phyloP scores from a whole-genome alignment of 179 eudicot genomes.

The Heliamphora pulchella region DNA sequence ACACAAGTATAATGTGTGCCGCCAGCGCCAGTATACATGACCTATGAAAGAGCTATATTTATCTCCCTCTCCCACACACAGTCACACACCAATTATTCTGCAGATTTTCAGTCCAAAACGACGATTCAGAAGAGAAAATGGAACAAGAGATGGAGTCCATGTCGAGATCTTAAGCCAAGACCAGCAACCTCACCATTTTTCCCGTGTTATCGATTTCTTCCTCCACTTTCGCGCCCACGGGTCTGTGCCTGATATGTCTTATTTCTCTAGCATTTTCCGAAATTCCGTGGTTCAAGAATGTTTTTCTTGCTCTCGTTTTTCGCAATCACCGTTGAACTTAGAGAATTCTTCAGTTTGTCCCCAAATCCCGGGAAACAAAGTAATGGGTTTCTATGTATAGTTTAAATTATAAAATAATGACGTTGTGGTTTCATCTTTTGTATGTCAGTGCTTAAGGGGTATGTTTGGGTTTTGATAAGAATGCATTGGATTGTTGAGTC shows the following conservation, averaged over 20 bases:
- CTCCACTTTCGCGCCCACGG: conserved; percentile 26
- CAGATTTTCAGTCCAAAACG: conserved; percentile 15
- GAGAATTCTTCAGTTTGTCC: background rate
- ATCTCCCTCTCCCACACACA: conserved; percentile 5
- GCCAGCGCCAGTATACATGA: no score
- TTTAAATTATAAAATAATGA: background rate
- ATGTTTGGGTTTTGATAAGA: no score
- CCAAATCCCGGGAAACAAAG: background rate
- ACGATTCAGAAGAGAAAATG: background rate
- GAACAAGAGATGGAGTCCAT: conserved; percentile 20
- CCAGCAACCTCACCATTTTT: conserved; percentile 16
- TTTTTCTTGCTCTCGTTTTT: background rate
- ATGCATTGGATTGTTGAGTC: no score
- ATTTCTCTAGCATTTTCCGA: background rate
- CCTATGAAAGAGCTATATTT: no score
- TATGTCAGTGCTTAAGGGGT: background rate
- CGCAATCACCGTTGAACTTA: background rate
- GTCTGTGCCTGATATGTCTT: conserved; percentile 13
- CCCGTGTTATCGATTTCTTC: conserved; percentile 23
- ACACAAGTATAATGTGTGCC: no score
- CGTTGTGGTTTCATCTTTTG: background rate
- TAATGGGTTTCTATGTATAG: background rate
- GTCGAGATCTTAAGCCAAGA: conserved; percentile 9
- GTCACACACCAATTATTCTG: background rate
- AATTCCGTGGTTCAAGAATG: no score